Percentiles rank a stretch among this genome's conserved stretches.
These are phyloP conservation scores for Suillus luteus DNA, from an alignment of 768 basidiomycete genomes.

Conservation along the genomic window DNA sequence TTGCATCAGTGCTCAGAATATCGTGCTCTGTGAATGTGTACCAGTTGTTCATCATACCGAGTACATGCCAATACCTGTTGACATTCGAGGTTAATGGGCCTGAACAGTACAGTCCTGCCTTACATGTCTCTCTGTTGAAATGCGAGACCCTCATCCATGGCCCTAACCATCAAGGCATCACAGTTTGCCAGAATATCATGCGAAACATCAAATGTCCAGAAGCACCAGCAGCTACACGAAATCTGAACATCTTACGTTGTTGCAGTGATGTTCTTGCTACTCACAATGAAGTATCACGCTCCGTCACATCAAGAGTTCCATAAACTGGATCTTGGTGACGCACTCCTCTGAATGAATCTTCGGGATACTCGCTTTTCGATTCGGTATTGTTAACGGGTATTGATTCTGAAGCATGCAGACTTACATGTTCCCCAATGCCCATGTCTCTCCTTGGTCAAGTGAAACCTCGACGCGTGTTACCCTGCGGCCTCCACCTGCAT, in stretches of 20 bases:
- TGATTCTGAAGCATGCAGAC: conserved; percentile 8
- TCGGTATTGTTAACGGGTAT: neutral
- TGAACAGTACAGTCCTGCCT: conserved; percentile 6
- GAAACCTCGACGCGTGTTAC: conserved; percentile 63
- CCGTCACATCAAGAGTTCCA: conserved; percentile 50
- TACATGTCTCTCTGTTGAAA: conserved; percentile 58
- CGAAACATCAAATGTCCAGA: conserved; percentile 49
- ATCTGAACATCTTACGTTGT: neutral
- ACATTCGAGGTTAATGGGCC: conserved; percentile 13
- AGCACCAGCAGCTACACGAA: conserved; percentile 52
- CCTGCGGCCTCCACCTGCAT: conserved; percentile 60
- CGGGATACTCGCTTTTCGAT: conserved; percentile 42
- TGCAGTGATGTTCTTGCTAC: conserved; percentile 6
- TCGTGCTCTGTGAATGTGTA: conserved; percentile 13
- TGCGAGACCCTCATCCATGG: conserved; percentile 54
- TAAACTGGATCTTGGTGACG: conserved; percentile 43
- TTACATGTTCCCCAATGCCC: conserved; percentile 47
- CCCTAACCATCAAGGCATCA: conserved; percentile 48
- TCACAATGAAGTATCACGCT: conserved; percentile 51
- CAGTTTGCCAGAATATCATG: conserved; percentile 36
- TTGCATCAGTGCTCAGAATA: neutral
- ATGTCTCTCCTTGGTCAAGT: conserved; percentile 51
- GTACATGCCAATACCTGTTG: conserved; percentile 49
- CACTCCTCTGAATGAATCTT: conserved; percentile 48
- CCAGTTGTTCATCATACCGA: conserved; percentile 62